phyloP scores from a whole-genome alignment of 2,329 filamentous ascomycete genomes.

The Myriosclerotinia curreyana region DNA sequence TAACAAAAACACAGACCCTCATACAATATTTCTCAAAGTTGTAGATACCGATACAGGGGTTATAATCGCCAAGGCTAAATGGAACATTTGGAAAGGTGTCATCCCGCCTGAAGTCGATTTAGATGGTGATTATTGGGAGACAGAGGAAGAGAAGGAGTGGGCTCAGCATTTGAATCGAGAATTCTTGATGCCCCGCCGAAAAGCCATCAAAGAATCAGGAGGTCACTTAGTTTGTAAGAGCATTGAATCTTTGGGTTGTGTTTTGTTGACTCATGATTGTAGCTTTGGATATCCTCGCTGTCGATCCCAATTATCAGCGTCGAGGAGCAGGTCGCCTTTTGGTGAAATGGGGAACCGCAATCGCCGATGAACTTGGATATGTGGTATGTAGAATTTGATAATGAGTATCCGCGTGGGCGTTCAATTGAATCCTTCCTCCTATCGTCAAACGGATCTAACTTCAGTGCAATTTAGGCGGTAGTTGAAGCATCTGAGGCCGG shows the following conservation, averaged over 20 bases:
- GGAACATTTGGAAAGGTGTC: constrained; percentile 18
- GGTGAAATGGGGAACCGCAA: constrained; percentile 16
- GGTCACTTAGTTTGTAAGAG: constrained; percentile 19
- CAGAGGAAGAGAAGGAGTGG: constrained; percentile 15
- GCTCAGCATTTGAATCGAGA: constrained; percentile 12
- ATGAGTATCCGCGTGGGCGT: neutral
- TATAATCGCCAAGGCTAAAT: constrained; percentile 13
- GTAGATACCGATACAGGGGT: constrained; percentile 9
- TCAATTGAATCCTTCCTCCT: neutral
- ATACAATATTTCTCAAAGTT: constrained; percentile 8
- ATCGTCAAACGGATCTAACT: neutral
- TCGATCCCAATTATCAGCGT: constrained; percentile 14
- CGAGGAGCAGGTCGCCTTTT: constrained; percentile 12
- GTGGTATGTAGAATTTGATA: neutral
- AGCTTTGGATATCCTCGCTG: constrained; percentile 18
- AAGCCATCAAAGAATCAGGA: constrained; percentile 3
- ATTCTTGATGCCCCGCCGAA: constrained; percentile 4
- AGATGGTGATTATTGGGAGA: constrained; percentile 18
- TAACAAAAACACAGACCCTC: neutral
- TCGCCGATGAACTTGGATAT: constrained; percentile 16
- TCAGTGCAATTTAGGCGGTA: constrained; percentile 7
- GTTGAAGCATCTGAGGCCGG: constrained; percentile 11
- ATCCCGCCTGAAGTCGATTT: constrained; percentile 10
- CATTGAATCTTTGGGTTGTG: neutral
- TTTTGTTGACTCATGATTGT: constrained; percentile 4